These are phyloP conservation scores for Hibiscus trionum DNA, from an alignment of 345 rosid genomes.

Conservation along the genomic window DNA sequence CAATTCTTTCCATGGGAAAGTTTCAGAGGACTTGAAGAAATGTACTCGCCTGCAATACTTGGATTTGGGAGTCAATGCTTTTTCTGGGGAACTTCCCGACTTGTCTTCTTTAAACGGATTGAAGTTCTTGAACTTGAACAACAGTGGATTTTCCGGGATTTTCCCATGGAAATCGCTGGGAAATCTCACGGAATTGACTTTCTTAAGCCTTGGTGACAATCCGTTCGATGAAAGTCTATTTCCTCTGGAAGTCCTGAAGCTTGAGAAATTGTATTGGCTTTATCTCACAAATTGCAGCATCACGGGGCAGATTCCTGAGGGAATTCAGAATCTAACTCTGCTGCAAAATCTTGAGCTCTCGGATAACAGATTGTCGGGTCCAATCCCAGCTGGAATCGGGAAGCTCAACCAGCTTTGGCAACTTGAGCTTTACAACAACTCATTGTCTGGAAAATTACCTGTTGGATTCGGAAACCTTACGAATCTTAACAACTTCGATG, in stretches of 20 bases:
- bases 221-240: slow-evolving; percentile 40
- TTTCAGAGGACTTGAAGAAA: slow-evolving; percentile 29
- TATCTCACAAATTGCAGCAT: slow-evolving; percentile 67
- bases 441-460: slow-evolving; percentile 58
- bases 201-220: slow-evolving; percentile 78
- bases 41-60: slow-evolving; percentile 45
- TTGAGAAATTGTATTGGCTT: slow-evolving; percentile 52
- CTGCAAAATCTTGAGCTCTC: slow-evolving; percentile 65
- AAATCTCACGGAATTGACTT: slow-evolving; percentile 36
- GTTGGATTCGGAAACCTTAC: slow-evolving; percentile 51
- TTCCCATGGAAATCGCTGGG: slow-evolving; percentile 70
- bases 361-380: slow-evolving; percentile 46
- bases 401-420: slow-evolving; percentile 46
- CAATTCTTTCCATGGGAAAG: slow-evolving; percentile 40
- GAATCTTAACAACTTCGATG: slow-evolving; percentile 46
- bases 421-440: slow-evolving; percentile 67
- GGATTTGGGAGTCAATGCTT: slow-evolving; percentile 50
- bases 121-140: slow-evolving; percentile 46
- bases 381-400: slow-evolving; percentile 48
- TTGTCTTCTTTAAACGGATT: slow-evolving; percentile 37
- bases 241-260: slow-evolving; percentile 46
- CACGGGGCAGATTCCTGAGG: slow-evolving; percentile 60
- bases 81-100: slow-evolving; percentile 58
- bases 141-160: slow-evolving; percentile 52
- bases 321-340: slow-evolving; percentile 42